Evolutionary conservation across 805 yeast species (phyloP).

Genomic region (Cyberlindnera euphorbiae): DNA sequence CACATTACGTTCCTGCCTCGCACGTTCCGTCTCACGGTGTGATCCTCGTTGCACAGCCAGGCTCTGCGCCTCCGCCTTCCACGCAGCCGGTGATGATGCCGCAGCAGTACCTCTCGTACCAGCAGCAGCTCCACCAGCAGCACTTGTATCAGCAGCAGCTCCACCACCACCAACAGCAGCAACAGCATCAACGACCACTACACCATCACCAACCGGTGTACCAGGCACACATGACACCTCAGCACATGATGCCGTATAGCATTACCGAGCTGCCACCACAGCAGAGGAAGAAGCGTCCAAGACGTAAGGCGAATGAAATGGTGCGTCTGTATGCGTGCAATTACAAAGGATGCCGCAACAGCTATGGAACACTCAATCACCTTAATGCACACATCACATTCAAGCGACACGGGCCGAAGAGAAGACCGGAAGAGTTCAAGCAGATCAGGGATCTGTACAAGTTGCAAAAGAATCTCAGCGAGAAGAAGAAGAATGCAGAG

Average conservation of each 20-base stretch:
- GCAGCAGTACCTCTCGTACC: too few species aligned
- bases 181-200: too few species aligned
- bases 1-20: too few species aligned
- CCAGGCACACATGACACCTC: not conserved
- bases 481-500: conserved; percentile 5
- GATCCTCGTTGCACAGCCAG: too few species aligned
- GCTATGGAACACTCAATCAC: conserved; percentile 58
- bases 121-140: too few species aligned
- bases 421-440: conserved; percentile 51
- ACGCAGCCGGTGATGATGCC: too few species aligned
- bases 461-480: conserved; percentile 31
- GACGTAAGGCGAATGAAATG: conserved; percentile 51
- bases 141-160: too few species aligned
- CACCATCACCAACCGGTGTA: conserved; percentile 1
- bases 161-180: too few species aligned
- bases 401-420: conserved; percentile 50
- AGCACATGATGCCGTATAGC: not conserved
- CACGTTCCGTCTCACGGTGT: too few species aligned
- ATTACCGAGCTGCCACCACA: conserved; percentile 1
- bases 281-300: conserved; percentile 39
- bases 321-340: conserved; percentile 50
- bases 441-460: conserved; percentile 43
- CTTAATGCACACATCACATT: conserved; percentile 50
- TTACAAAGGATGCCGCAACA: conserved; percentile 42
- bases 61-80: too few species aligned